These are phyloP conservation scores for Pichia manshurica DNA, from an alignment of 805 yeast species.

Conservation along the genomic window DNA sequence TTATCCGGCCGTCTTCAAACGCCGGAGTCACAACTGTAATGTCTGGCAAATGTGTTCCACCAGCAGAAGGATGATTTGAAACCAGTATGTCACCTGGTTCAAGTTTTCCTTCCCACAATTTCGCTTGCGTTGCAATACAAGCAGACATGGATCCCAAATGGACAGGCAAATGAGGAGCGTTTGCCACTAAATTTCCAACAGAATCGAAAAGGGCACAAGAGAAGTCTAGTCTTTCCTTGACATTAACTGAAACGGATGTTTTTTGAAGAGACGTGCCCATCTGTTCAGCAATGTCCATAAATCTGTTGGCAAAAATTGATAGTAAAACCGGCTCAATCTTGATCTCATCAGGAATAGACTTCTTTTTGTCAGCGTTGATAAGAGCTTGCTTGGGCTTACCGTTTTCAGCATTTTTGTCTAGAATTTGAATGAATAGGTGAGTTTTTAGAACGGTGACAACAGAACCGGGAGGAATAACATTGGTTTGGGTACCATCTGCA, in stretches of 20 bases:
- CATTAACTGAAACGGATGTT: slow-evolving; percentile 77
- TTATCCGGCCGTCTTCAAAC: slow-evolving; percentile 52
- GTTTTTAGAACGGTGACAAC: slow-evolving; percentile 50
- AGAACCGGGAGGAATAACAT: slow-evolving; percentile 60
- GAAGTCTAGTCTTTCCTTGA: slow-evolving; percentile 76
- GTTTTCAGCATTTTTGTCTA: slow-evolving; percentile 7
- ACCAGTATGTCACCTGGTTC: slow-evolving; percentile 70
- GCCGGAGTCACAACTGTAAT: slow-evolving; percentile 92
- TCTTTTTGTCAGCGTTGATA: neutral
- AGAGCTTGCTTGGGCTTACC: slow-evolving; percentile 7
- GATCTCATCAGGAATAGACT: slow-evolving; percentile 12
- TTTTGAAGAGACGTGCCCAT: slow-evolving; percentile 79
- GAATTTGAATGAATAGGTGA: slow-evolving; percentile 40
- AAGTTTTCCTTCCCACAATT: slow-evolving; percentile 57
- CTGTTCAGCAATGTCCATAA: slow-evolving; percentile 88
- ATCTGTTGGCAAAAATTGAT: slow-evolving; percentile 76
- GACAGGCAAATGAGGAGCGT: slow-evolving; percentile 86
- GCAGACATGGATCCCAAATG: slow-evolving; percentile 85
- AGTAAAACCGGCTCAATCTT: slow-evolving; percentile 62
- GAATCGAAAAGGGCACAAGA: slow-evolving; percentile 80
- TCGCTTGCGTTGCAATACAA: slow-evolving; percentile 62
- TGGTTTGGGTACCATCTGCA: slow-evolving; percentile 78
- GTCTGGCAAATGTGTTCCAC: slow-evolving; percentile 88
- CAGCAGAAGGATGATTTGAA: slow-evolving; percentile 75
- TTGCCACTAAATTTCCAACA: slow-evolving; percentile 74